Evolutionary conservation across 148 eudicot genomes (phyloP).

Genomic region (Chenopodium suecicum): DNA sequence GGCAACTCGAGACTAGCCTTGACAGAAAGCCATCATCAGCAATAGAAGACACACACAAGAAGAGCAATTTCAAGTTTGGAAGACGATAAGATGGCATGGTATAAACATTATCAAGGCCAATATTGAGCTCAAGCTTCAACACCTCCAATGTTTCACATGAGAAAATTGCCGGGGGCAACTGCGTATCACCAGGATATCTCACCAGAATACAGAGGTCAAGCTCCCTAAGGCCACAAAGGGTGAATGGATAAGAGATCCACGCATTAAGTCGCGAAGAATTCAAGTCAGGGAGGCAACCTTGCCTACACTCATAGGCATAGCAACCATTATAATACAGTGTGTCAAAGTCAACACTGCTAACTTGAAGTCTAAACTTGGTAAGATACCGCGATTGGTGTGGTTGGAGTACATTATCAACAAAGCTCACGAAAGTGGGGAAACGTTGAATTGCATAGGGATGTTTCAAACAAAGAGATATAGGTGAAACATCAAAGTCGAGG

Average conservation of each 20-base stretch:
- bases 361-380: neutral
- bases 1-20: neutral
- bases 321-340: neutral
- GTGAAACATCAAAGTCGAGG: neutral
- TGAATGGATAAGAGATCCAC: neutral
- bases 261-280: neutral
- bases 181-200: neutral
- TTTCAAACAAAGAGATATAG: neutral
- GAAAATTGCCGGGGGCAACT: neutral
- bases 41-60: neutral
- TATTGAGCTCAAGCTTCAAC: neutral
- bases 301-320: too few relatives aligned
- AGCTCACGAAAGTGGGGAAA: neutral
- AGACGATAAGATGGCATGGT: constrained; percentile 14
- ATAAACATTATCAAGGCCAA: neutral
- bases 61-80: constrained; percentile 15
- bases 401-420: neutral
- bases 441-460: neutral
- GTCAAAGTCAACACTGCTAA: neutral
- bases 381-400: neutral
- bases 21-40: constrained; percentile 3
- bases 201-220: neutral
- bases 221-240: neutral
- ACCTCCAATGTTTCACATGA: neutral
- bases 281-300: neutral